Percentiles rank a stretch among this genome's conserved stretches.
Evolutionary conservation across 352 stramenopile genomes (phyloP).

Genomic region (Saprolegnia diclina): DNA sequence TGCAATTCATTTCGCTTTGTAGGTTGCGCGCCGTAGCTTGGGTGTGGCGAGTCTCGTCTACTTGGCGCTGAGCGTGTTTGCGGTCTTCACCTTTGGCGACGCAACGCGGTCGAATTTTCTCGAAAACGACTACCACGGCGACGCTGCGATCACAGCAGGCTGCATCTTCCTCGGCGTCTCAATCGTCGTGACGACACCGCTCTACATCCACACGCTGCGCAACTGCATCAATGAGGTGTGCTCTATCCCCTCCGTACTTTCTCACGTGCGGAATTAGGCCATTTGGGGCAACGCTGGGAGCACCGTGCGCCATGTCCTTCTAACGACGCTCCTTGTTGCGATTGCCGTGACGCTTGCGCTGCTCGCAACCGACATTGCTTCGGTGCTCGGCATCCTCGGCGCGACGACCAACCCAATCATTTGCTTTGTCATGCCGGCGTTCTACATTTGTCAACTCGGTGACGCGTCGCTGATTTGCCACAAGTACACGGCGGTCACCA

Average conservation of each 20-base stretch:
- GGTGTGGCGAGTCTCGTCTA: conserved; percentile 70
- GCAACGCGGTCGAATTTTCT: conserved; percentile 78
- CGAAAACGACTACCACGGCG: conserved; percentile 79
- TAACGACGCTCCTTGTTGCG: conserved; percentile 56
- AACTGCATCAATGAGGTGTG: conserved; percentile 70
- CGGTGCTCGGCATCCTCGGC: conserved; percentile 74
- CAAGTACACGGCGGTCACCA: conserved; percentile 3
- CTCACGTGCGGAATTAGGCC: conserved; percentile 13
- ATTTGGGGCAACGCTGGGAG: conserved; percentile 36
- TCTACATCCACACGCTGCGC: conserved; percentile 81
- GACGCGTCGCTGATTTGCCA: not conserved
- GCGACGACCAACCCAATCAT: conserved; percentile 83
- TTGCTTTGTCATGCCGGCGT: conserved; percentile 82
- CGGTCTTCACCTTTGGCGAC: conserved; percentile 81
- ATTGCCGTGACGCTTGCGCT: conserved; percentile 54
- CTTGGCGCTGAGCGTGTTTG: conserved; percentile 68
- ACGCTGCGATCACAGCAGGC: conserved; percentile 58
- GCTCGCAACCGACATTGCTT: conserved; percentile 70
- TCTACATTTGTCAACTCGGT: conserved; percentile 57
- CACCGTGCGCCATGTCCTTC: conserved; percentile 37
- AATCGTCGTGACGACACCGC: conserved; percentile 73
- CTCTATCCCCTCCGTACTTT: not conserved
- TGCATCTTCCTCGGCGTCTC: conserved; percentile 76
- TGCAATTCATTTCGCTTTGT: too few relatives aligned
- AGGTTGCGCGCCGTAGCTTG: conserved; percentile 48